phyloP scores from a whole-genome alignment of 805 yeast species.

The Hanseniaspora guilliermondii region DNA sequence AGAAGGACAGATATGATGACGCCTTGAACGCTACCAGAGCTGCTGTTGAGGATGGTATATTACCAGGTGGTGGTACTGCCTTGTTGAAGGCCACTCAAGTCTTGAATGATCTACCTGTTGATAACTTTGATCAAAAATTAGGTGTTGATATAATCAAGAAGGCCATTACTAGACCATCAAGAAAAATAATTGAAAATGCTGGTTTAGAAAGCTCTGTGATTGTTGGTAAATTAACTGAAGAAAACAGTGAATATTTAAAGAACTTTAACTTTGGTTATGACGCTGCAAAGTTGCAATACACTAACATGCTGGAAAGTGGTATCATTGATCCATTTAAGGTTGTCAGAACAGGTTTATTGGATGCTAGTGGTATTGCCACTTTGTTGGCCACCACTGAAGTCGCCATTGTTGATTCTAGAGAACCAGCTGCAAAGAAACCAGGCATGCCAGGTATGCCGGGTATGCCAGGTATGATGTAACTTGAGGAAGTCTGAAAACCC shows the following conservation, averaged over 20 bases:
- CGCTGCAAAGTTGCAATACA: conserved; percentile 82
- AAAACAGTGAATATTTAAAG: conserved; percentile 31
- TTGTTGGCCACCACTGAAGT: conserved; percentile 96
- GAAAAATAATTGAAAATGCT: conserved; percentile 88
- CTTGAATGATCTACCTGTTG: conserved; percentile 57
- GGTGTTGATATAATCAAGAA: conserved; percentile 89
- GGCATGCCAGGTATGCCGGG: conserved; percentile 48
- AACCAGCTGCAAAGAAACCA: conserved; percentile 52
- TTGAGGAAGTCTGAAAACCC: not conserved
- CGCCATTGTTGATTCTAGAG: conserved; percentile 92
- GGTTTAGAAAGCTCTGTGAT: conserved; percentile 96
- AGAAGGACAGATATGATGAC: conserved; percentile 98
- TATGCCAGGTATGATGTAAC: conserved; percentile 20
- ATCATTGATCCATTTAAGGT: conserved; percentile 98
- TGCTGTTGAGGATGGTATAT: conserved; percentile 95
- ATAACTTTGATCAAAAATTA: conserved; percentile 88
- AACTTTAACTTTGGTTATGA: conserved; percentile 87
- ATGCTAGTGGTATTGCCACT: conserved; percentile 96
- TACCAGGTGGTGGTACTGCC: conserved; percentile 99
- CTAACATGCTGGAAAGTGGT: conserved; percentile 93
- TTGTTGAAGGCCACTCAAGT: conserved; percentile 77
- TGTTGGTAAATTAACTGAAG: conserved; percentile 65
- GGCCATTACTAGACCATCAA: conserved; percentile 91
- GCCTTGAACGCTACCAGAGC: conserved; percentile 98
- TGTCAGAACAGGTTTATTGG: conserved; percentile 87